Base-by-base conservation (phyloP, 805 yeast species). In the Candida ascalaphidarum region DNA sequence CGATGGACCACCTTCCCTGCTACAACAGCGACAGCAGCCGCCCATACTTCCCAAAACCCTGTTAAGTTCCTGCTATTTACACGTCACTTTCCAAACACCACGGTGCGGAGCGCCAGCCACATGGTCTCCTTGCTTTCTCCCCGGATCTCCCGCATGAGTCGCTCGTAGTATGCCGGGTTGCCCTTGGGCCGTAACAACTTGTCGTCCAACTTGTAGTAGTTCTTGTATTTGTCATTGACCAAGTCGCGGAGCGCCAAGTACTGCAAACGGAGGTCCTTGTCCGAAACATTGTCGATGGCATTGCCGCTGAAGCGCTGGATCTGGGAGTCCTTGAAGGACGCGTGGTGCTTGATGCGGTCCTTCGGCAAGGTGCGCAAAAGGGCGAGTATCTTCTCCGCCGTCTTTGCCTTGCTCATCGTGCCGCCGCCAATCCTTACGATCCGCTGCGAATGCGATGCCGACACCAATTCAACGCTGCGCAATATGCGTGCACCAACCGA, bases 121-220 rank as follows among this genome's bases (percentile, higher is more conserved):
- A 79, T 52, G 11, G 71, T 68, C 53, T 82, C 94, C 50, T 72
- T 77, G 44, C 70, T 68, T 43, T 77, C 77, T 14, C 89, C 88
- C 34, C 68, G 63, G 23, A 86, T 68, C 49, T 84, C 94, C 16
- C 68, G 64, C 54, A 79, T 40, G 29, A 86, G 63, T 44, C 92
- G 68, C 22, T 65, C 70, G 46, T 86, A 86, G 48, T 86, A 86
- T 26, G 66, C 52, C 3, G 94, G 85, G 52, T 84, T 82, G 2
- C 95, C 95, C 44, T 78, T 77, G n/a, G 96, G 96, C 40, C 54
- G 64, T 43, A 73, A 54, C 39, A 86, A 54, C 47, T 80, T 80
- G 24, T 74, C 80, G 31, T 77, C 77, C 20, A 76, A 67, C 35
- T 68, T 61, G 48, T 81, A 82, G 44, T 74, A 74, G 33, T 70